Conservation (phyloP, 192 early-diverging fungal genomes). For the Entophlyctis helioformis region DNA sequence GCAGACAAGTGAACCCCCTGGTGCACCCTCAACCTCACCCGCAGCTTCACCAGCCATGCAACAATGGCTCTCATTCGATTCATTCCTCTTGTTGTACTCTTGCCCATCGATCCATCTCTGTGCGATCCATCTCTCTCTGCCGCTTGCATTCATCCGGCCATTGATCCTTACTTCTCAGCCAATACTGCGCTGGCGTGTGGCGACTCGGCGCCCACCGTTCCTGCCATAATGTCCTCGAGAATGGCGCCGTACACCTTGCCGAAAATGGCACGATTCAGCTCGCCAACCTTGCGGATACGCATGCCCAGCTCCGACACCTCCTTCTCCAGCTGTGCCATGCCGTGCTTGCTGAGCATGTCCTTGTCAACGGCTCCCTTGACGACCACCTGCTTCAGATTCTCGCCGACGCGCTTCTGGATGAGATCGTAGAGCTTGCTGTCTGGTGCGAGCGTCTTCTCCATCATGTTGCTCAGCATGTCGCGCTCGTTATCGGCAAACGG, state of each 20-base stretch:
- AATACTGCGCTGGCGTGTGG: background rate
- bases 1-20: too few relatives aligned
- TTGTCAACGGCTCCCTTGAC: background rate
- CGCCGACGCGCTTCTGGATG: slow-evolving; percentile 17
- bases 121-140: too few relatives aligned
- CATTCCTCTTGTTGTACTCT: too few relatives aligned
- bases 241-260: background rate
- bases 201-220: background rate
- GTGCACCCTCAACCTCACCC: too few relatives aligned
- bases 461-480: slow-evolving; percentile 12
- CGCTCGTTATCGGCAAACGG: slow-evolving; percentile 6
- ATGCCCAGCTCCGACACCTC: slow-evolving; percentile 2
- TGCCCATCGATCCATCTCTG: too few relatives aligned
- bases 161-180: background rate
- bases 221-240: slow-evolving; percentile 5
- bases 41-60: too few relatives aligned
- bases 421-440: slow-evolving; percentile 26
- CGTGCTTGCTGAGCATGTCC: background rate
- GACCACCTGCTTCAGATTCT: slow-evolving; percentile 1
- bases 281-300: background rate
- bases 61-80: too few relatives aligned
- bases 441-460: slow-evolving; percentile 30
- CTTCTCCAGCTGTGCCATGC: too few relatives aligned
- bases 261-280: slow-evolving; percentile 3
- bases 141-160: too few relatives aligned